Percentiles rank a stretch among this genome's conserved stretches.
Conservation (phyloP, 2,329 filamentous ascomycete genomes). For the Fusarium devonianum region DNA sequence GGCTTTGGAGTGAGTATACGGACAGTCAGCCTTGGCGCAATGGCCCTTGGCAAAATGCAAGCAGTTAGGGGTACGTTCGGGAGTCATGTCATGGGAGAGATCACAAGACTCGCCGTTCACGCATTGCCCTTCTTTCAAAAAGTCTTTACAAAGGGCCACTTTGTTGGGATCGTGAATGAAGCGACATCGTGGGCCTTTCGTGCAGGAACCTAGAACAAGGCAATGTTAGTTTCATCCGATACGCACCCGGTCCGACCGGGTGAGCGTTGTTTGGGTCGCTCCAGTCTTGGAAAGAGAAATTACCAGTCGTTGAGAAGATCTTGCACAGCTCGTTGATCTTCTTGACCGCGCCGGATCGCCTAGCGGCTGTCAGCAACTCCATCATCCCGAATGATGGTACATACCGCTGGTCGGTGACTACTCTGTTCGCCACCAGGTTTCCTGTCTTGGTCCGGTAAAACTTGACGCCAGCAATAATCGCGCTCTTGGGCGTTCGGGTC, state of each 20-base stretch:
- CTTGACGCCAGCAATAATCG: conserved; percentile 76
- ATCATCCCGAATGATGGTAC: conserved; percentile 44
- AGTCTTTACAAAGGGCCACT: conserved; percentile 89
- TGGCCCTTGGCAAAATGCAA: conserved; percentile 89
- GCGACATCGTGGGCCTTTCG: conserved; percentile 79
- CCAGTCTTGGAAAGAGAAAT: conserved; percentile 54
- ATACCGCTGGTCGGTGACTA: conserved; percentile 80
- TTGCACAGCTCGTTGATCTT: conserved; percentile 80
- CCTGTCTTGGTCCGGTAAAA: conserved; percentile 89
- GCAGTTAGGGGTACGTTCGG: conserved; percentile 87
- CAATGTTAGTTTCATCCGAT: conserved; percentile 54
- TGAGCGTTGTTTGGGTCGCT: conserved; percentile 30
- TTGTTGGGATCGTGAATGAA: conserved; percentile 85
- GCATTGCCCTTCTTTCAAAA: conserved; percentile 81
- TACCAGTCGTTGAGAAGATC: conserved; percentile 74
- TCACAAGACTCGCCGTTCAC: conserved; percentile 81
- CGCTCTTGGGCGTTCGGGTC: conserved; percentile 76
- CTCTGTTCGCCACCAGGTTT: conserved; percentile 80
- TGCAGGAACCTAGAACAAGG: conserved; percentile 74
- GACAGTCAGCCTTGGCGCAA: conserved; percentile 86
- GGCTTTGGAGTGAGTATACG: conserved; percentile 84
- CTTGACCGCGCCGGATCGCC: conserved; percentile 62
- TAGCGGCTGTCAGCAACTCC: conserved; percentile 52
- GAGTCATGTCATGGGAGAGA: conserved; percentile 84
- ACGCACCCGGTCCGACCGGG: conserved; percentile 48